Conservation (phyloP, 441 rosid genomes). For the Biscutella auriculata region DNA sequence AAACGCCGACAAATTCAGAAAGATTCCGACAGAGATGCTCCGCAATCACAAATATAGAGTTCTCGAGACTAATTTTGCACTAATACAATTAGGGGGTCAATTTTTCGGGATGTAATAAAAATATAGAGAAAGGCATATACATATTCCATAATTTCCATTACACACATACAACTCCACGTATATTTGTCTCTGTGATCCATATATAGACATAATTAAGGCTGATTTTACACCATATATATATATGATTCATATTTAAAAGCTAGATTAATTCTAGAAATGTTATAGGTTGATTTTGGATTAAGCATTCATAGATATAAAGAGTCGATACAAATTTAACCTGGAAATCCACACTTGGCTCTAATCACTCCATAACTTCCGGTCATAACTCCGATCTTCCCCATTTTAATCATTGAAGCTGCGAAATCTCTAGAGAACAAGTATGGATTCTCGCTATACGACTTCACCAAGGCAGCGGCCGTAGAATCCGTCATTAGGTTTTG, state of each 20-base stretch:
- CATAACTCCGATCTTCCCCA: conserved; percentile 45
- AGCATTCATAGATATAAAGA: not conserved
- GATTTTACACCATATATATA: conserved; percentile 8
- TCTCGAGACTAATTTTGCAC: too few species aligned
- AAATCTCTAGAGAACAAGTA: conserved; percentile 47
- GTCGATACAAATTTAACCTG: conserved; percentile 25
- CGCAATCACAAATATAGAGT: too few species aligned
- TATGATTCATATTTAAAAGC: conserved; percentile 9
- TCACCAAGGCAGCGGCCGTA: conserved; percentile 39
- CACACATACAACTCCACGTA: conserved; percentile 3
- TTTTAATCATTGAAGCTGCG: conserved; percentile 61
- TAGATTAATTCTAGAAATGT: not conserved
- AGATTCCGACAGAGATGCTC: too few species aligned
- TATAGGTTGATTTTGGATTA: not conserved
- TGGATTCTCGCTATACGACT: conserved; percentile 35
- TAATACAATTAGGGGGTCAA: too few species aligned
- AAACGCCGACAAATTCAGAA: too few species aligned
- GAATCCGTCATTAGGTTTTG: conserved; percentile 39
- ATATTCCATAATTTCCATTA: conserved; percentile 5
- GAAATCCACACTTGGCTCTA: conserved; percentile 50
- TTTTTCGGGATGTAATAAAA: not conserved
- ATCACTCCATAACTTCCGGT: conserved; percentile 53
- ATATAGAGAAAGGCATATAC: not conserved
- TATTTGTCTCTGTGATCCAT: conserved; percentile 9
- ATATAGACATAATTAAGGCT: not conserved